phyloP scores from a whole-genome alignment of 2,329 filamentous ascomycete species.

The Calycina herbarum region DNA sequence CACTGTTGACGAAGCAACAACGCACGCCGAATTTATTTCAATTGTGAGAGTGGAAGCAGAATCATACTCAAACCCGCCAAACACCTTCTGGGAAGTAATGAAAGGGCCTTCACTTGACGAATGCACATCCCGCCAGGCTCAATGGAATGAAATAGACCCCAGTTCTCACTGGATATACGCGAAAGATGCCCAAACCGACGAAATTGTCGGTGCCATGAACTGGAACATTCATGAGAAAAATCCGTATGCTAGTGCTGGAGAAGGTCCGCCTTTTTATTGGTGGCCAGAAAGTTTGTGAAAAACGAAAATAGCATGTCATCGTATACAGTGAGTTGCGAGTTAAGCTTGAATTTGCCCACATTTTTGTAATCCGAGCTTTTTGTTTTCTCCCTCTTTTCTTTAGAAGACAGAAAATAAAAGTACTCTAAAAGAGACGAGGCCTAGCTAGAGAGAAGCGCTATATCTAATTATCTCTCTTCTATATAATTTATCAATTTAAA shows the following conservation, averaged over 20 bases:
- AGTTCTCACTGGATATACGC: not conserved
- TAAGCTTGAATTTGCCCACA: no score
- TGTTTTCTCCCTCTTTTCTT: no score
- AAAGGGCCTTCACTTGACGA: constrained; percentile 12
- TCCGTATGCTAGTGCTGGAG: not conserved
- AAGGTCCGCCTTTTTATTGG: not conserved
- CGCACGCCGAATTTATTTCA: not conserved
- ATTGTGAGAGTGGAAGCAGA: not conserved
- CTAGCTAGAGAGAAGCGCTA: no score
- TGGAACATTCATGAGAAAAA: not conserved
- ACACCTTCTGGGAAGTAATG: constrained; percentile 16
- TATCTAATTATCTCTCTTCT: no score
- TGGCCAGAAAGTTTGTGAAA: not conserved
- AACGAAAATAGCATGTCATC: not conserved
- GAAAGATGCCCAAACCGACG: not conserved
- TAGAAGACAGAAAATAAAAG: no score
- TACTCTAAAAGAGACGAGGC: no score
- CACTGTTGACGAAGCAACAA: not conserved
- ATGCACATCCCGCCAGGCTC: constrained; percentile 8
- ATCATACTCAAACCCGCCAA: constrained; percentile 10
- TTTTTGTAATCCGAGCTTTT: no score
- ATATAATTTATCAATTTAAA: no score
- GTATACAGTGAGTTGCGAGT: not conserved
- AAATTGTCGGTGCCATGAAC: not conserved
- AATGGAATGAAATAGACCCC: constrained; percentile 1